These are phyloP conservation scores for Ophiostoma novo-ulmi DNA, from an alignment of 2,329 filamentous ascomycete species.

Conservation along the genomic window DNA sequence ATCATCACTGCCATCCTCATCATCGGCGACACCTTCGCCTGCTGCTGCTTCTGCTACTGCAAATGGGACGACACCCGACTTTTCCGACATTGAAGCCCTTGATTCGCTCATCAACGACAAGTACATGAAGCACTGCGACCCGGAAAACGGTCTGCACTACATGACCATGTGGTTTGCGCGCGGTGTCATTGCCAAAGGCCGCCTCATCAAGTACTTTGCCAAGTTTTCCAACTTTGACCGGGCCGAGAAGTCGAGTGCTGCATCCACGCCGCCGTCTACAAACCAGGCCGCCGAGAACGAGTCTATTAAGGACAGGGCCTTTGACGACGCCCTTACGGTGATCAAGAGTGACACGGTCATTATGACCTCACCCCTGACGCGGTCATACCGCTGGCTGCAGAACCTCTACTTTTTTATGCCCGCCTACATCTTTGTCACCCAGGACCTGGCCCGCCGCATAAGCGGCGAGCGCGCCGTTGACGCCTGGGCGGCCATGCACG, in stretches of 20 bases:
- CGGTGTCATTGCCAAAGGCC: slow-evolving; percentile 43
- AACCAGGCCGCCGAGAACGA: not conserved
- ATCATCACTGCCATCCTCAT: not conserved
- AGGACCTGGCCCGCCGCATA: slow-evolving; percentile 33
- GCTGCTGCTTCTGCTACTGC: not conserved
- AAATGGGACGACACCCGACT: slow-evolving; percentile 26
- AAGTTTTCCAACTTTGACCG: slow-evolving; percentile 26
- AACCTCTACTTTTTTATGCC: slow-evolving; percentile 38
- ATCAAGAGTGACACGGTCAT: slow-evolving; percentile 39
- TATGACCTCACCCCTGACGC: slow-evolving; percentile 32
- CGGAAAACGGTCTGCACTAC: slow-evolving; percentile 38
- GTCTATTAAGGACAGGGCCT: slow-evolving; percentile 30
- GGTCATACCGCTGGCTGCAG: slow-evolving; percentile 37
- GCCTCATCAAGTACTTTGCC: slow-evolving; percentile 46
- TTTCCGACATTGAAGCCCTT: slow-evolving; percentile 34
- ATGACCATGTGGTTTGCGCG: slow-evolving; percentile 40
- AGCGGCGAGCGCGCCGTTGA: slow-evolving; percentile 29
- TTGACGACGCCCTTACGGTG: slow-evolving; percentile 34
- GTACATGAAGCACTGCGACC: slow-evolving; percentile 42
- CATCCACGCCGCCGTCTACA: slow-evolving; percentile 17
- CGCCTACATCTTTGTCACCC: slow-evolving; percentile 39
- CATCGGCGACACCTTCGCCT: not conserved
- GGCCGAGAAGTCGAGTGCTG: not conserved
- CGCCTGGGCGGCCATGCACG: slow-evolving; percentile 36
- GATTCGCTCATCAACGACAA: slow-evolving; percentile 41